Evolutionary conservation across 164 flowering plant species (phyloP), one percentile per base, ranked within the genome.

Genomic region (Piper longum): DNA sequence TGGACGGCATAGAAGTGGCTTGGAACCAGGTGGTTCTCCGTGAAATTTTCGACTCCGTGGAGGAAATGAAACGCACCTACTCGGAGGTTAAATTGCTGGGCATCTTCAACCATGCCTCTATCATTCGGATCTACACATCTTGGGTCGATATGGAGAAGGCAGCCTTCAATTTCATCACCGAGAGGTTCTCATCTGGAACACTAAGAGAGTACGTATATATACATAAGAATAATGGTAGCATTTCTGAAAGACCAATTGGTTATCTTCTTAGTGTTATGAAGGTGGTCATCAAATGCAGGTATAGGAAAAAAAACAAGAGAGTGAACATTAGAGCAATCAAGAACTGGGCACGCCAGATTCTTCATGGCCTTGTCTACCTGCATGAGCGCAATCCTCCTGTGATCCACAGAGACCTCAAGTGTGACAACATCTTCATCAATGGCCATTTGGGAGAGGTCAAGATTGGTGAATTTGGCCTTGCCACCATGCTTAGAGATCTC

Each of bases 321-420:
- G 85, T 88, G 2, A 76, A 77, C 63, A 82, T 93, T 12, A 70
- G 81, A 65, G 98, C 88, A 2, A 72, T 93, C 1, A 89, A 89
- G 80, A 83, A 76, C 57, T 93, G 98, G 98, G 88, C 87, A 0
- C 79, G 95, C 41, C 98, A 93, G 70, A 90, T 93, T 62, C 81
- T 93, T 0, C 68, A 65, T 4, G 98, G 97, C 43, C 88, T 93
- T 39, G 83, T 78, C 36, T 84, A 88, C 66, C 71, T 93, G 57
- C 98, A 93, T 51, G 71, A 78, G 39, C 97, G 81, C 56, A 86
- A 84, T 65, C 97, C 96, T 41, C 98, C 98, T 0, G 87, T 91
- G 63, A 91, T 91, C n/a, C 98, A 91, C 64, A 82, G 98, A 69
- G 97, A 93, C 67, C 91, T 93, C 68, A 93, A 93, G 72, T 93